A percentile compares a stretch with the other conserved stretches of the same genome.
Conservation (phyloP, 192 early-diverging fungal genomes). For the Coemansia aciculifera region DNA sequence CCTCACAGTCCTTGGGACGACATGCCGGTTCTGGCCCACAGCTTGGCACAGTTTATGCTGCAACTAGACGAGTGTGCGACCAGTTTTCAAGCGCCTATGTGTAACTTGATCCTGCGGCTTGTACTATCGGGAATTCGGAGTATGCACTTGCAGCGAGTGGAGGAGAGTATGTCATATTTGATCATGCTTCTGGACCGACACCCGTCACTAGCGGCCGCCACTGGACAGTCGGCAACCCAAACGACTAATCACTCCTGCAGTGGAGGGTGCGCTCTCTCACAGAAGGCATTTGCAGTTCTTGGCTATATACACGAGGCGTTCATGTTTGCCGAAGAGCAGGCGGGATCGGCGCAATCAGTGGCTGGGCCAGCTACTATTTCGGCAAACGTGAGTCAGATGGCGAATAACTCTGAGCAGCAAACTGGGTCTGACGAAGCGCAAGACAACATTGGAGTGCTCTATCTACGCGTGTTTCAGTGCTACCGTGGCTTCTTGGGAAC, state of each 20-base stretch:
- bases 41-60: conserved; percentile 32
- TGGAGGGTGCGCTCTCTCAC: conserved; percentile 16
- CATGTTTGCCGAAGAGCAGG: conserved; percentile 43
- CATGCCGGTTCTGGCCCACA: conserved; percentile 23
- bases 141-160: conserved; percentile 33
- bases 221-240: neutral
- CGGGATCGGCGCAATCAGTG: neutral
- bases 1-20: conserved; percentile 53
- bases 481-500: conserved; percentile 11
- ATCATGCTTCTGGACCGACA: conserved; percentile 34
- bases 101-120: conserved; percentile 28
- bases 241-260: neutral
- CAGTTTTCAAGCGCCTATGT: conserved; percentile 16
- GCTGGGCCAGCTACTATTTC: neutral
- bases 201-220: conserved; percentile 7
- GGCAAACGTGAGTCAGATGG: neutral
- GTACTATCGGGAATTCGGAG: conserved; percentile 40
- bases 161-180: conserved; percentile 30
- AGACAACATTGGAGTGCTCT: conserved; percentile 27
- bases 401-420: neutral
- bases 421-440: neutral
- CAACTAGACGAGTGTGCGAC: conserved; percentile 13
- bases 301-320: conserved; percentile 48
- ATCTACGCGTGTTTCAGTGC: conserved; percentile 34
- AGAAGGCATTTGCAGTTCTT: conserved; percentile 20